Evolutionary conservation across 225 moss, liverwort and hornwort genomes (phyloP).

Genomic region (Lunularia cruciata): DNA sequence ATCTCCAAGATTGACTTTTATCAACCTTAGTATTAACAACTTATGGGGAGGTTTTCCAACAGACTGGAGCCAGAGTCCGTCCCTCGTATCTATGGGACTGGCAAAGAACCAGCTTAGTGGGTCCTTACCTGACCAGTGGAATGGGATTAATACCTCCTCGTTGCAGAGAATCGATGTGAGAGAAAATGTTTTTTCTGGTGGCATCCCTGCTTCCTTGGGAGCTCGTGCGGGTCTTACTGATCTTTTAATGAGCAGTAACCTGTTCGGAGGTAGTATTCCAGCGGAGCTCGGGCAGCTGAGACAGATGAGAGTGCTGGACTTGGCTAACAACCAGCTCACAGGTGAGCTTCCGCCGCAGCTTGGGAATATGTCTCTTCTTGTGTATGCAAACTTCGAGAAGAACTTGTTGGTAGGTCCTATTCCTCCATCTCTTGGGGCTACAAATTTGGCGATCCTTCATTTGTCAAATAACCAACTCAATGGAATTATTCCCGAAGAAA

Average conservation of each 20-base stretch:
- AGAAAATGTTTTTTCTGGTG: conserved; percentile 31
- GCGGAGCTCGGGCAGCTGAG: conserved; percentile 20
- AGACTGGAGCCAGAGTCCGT: conserved; percentile 32
- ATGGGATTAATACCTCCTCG: conserved; percentile 22
- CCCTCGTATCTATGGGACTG: conserved; percentile 10
- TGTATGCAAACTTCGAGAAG: conserved; percentile 18
- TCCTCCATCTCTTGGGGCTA: conserved; percentile 27
- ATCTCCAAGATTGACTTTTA: conserved; percentile 17
- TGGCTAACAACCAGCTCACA: conserved; percentile 47
- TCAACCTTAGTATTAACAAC: conserved; percentile 39
- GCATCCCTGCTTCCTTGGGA: conserved; percentile 35
- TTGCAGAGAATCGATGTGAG: conserved; percentile 27
- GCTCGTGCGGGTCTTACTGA: conserved; percentile 27
- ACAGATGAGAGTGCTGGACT: conserved; percentile 26
- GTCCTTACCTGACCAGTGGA: conserved; percentile 35
- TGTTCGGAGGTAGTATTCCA: conserved; percentile 31
- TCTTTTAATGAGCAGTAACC: conserved; percentile 30
- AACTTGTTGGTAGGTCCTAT: conserved; percentile 34
- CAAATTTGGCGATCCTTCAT: conserved; percentile 40
- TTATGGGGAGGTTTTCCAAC: conserved; percentile 41
- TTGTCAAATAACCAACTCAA: conserved; percentile 30
- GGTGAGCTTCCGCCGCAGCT: conserved; percentile 50
- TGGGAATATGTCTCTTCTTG: conserved; percentile 5
- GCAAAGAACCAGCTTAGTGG: conserved; percentile 41
- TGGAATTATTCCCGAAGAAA: conserved; percentile 37